Evolutionary conservation across 176 grass and related monocot genomes (phyloP).

Genomic region (Otatea glauca): DNA sequence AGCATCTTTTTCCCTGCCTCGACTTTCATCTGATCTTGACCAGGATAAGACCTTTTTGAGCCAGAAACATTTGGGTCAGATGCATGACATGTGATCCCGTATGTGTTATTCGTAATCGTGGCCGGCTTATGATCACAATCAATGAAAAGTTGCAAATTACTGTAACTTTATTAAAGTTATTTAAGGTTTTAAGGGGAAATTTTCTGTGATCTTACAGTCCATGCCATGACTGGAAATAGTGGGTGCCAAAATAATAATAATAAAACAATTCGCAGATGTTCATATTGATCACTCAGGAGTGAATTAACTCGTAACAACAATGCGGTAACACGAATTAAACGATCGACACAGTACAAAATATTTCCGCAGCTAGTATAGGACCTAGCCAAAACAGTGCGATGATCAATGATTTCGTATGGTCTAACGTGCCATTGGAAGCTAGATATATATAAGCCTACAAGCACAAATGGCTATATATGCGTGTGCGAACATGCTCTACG

Average conservation of each 20-base stretch:
- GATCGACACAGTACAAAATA: neutral
- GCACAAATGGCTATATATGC: neutral
- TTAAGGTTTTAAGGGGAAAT: neutral
- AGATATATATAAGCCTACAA: too few relatives aligned
- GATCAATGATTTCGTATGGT: too few relatives aligned
- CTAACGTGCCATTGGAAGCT: too few relatives aligned
- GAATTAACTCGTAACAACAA: neutral
- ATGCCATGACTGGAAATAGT: neutral
- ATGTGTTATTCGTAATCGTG: neutral
- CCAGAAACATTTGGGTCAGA: neutral
- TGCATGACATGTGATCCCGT: slow-evolving; percentile 2
- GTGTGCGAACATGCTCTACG: neutral
- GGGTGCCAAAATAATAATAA: neutral
- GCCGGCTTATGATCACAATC: neutral
- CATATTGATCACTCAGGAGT: neutral
- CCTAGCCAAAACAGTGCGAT: neutral
- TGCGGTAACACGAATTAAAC: neutral
- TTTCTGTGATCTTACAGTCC: neutral
- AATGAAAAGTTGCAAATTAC: neutral
- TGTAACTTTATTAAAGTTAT: neutral
- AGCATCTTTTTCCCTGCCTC: neutral
- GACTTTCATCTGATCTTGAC: neutral
- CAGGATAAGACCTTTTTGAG: neutral
- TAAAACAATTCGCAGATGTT: neutral
- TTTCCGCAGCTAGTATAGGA: neutral